Base-by-base conservation (phyloP, 768 basidiomycete species). In the Boletus rubropictus region DNA sequence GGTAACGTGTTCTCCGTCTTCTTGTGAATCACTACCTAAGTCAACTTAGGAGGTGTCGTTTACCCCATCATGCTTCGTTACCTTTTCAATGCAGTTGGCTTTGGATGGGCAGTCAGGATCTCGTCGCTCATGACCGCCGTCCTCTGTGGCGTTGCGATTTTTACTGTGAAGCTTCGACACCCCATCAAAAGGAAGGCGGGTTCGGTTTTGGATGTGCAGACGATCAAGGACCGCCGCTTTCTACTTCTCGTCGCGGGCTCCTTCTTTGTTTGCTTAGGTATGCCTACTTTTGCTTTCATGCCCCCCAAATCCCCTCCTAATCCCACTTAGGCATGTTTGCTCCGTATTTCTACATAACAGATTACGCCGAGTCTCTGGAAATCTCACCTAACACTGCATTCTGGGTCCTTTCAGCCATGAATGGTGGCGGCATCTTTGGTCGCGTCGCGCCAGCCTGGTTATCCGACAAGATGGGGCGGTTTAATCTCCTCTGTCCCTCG, bases 301-400 rank as follows among this genome's bases (percentile, higher is more conserved):
- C 45, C 28, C 45, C 14, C 9, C 5, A 22, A 52, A 37, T n/a
- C 25, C 11, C n/a, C 17, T 32, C 37, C 42, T 51, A 24, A 48
- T 20, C 42, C 35, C 46, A 37, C 28, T 12, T 54, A 86, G 85
- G 84, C 22, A 66, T 86, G 4, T 87, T 84, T 65, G 81, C 79
- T 20, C 85, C 85, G 7, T 81, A 78, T 61, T 82, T 85, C 59
- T 88, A 80, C 67, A 78, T 88, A 44, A 75, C 78, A 18, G 73
- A 77, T 41, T 85, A 80, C 61, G 69, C 82, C 17, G 67, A 69
- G 45, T 72, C 71, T 35, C 47, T 64, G 59, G 39, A 57, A 39
- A 63, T 77, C 32, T 50, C 72, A 3, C 43, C 71, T 7, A 45
- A 65, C 35, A 66, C 64, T 22, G 70, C 77, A 0, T 79, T 82